phyloP scores from a whole-genome alignment of 768 basidiomycete species.

The Pulveroboletus frians region DNA sequence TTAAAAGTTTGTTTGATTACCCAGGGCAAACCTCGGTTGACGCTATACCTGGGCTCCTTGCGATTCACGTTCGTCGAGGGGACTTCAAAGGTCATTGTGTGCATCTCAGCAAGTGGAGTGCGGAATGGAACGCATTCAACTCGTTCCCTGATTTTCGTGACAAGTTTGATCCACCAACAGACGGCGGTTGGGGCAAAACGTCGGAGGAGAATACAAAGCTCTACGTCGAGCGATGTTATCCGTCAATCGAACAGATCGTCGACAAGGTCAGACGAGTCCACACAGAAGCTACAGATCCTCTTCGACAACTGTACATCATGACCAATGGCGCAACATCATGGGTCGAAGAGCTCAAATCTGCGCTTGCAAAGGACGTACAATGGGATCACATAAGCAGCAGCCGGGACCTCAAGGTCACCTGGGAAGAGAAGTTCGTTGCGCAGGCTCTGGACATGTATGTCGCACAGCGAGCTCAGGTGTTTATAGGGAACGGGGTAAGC shows the following conservation, averaged over 20 bases:
- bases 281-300: slow-evolving; percentile 14
- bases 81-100: slow-evolving; percentile 45
- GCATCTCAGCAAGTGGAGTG: slow-evolving; percentile 31
- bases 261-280: slow-evolving; percentile 34
- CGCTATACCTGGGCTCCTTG: slow-evolving; percentile 40
- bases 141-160: slow-evolving; percentile 39
- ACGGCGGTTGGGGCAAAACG: slow-evolving; percentile 15
- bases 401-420: slow-evolving; percentile 38
- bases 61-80: slow-evolving; percentile 48
- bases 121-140: slow-evolving; percentile 43
- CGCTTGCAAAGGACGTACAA: slow-evolving; percentile 25
- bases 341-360: slow-evolving; percentile 37
- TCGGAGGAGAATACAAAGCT: slow-evolving; percentile 17
- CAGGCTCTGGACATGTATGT: slow-evolving; percentile 51
- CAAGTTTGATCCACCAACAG: slow-evolving; percentile 29
- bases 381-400: slow-evolving; percentile 43
- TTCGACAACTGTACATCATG: slow-evolving; percentile 42
- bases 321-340: slow-evolving; percentile 42
- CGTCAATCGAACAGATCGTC: slow-evolving; percentile 40
- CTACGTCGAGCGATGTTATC: slow-evolving; percentile 40
- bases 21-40: slow-evolving; percentile 2
- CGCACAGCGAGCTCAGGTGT: slow-evolving; percentile 42
- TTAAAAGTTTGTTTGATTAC: not conserved
- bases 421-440: slow-evolving; percentile 40
- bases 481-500: slow-evolving; percentile 52